Evolutionary conservation across 257 asterid genomes (phyloP).

Genomic region (Parsonsia alboflavescens): DNA sequence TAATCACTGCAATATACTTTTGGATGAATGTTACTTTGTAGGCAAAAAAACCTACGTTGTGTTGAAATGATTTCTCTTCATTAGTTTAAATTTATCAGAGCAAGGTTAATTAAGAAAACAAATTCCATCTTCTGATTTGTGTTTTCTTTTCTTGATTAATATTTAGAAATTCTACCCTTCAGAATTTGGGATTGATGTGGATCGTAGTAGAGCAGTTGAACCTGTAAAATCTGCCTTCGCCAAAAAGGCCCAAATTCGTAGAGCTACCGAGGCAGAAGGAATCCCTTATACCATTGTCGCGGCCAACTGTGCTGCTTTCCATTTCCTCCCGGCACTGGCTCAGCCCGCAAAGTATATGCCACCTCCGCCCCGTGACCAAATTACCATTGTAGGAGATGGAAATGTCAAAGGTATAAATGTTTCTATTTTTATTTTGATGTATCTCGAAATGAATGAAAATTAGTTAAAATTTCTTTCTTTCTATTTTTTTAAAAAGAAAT

Average conservation of each 20-base stretch:
- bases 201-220: conserved; percentile 48
- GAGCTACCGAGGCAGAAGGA: conserved; percentile 15
- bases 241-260: conserved; percentile 13
- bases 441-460: too few species aligned
- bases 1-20: neutral
- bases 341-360: neutral
- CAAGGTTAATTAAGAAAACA: too few species aligned
- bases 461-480: too few species aligned
- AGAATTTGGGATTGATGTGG: conserved; percentile 69
- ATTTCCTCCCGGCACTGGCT: conserved; percentile 3
- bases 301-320: conserved; percentile 3
- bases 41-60: too few species aligned
- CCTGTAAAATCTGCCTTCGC: conserved; percentile 30
- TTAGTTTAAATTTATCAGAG: too few species aligned
- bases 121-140: too few species aligned
- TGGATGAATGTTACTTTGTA: neutral
- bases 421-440: too few species aligned
- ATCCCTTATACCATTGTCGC: conserved; percentile 13
- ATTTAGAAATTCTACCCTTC: conserved; percentile 72
- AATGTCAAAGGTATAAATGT: conserved; percentile 32
- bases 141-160: neutral
- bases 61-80: too few species aligned
- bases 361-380: conserved; percentile 30
- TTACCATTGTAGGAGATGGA: conserved; percentile 59
- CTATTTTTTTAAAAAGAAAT: too few species aligned